Conservation (phyloP, 371 early-diverging fungal genomes). For the Mortierella sp. region DNA sequence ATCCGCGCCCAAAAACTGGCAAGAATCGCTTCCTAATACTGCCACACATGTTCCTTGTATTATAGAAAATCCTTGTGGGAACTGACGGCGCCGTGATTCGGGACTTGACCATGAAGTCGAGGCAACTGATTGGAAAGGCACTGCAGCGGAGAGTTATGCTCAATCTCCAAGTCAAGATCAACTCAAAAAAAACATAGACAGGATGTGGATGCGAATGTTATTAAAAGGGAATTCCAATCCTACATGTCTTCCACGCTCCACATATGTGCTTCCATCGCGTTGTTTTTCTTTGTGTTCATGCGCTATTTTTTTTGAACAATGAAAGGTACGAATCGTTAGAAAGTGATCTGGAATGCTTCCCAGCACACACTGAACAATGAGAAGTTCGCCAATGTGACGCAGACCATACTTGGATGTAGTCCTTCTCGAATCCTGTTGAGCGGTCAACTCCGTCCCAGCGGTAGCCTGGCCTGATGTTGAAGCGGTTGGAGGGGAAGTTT, state of each 20-base stretch:
- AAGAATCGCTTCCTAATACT: background rate
- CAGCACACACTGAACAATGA: background rate
- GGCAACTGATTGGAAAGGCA: slow-evolving; percentile 60
- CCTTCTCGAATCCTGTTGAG: slow-evolving; percentile 88
- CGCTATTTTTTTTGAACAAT: slow-evolving; percentile 36
- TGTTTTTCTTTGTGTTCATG: slow-evolving; percentile 63
- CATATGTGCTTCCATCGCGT: slow-evolving; percentile 69
- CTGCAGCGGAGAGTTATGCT: slow-evolving; percentile 63
- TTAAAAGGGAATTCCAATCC: background rate
- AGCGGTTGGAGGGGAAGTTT: slow-evolving; percentile 80
- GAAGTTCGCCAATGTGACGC: background rate
- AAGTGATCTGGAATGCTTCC: background rate
- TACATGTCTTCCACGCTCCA: slow-evolving; percentile 83
- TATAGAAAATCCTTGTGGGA: slow-evolving; percentile 69
- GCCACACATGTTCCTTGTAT: background rate
- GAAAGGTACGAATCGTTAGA: background rate
- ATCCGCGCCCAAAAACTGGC: background rate
- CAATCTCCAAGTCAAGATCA: slow-evolving; percentile 67
- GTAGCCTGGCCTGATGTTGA: slow-evolving; percentile 87
- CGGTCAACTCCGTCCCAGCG: slow-evolving; percentile 96
- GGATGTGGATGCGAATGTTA: background rate
- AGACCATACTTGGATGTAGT: slow-evolving; percentile 58
- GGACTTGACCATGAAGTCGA: slow-evolving; percentile 62
- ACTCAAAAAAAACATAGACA: slow-evolving; percentile 19
- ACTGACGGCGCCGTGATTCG: slow-evolving; percentile 64